phyloP scores from a whole-genome alignment of 75 land plant genomes.

The Pinus albicaulis region DNA sequence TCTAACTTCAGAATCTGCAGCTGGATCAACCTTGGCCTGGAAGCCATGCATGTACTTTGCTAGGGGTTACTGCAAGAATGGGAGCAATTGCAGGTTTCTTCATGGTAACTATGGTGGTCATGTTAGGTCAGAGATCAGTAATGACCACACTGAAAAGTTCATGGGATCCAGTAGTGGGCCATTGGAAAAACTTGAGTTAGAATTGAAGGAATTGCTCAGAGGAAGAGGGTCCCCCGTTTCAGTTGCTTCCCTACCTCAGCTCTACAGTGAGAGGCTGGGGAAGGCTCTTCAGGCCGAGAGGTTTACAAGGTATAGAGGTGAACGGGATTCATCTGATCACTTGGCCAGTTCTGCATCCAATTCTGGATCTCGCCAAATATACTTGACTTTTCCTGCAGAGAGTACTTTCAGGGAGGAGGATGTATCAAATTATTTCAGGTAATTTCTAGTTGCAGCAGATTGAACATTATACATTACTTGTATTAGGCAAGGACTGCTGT shows the following conservation, averaged over 20 bases:
- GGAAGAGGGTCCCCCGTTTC: conserved; percentile 47
- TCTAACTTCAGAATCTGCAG: conserved; percentile 18
- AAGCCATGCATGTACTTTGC: conserved; percentile 89
- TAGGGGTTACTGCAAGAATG: conserved; percentile 95
- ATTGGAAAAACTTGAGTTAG: conserved; percentile 32
- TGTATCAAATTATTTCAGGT: conserved; percentile 97
- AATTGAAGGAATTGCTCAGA: conserved; percentile 46
- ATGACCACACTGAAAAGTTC: neutral
- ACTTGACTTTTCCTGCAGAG: conserved; percentile 97
- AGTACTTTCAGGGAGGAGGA: conserved; percentile 98
- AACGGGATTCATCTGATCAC: neutral
- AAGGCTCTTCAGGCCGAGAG: conserved; percentile 45
- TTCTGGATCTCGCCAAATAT: conserved; percentile 87
- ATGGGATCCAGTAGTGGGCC: conserved; percentile 17
- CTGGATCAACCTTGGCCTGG: conserved; percentile 42
- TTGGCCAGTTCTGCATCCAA: conserved; percentile 8
- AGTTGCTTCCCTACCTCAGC: conserved; percentile 48
- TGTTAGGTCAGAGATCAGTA: too few species aligned
- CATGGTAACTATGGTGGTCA: conserved; percentile 22
- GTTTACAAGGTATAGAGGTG: conserved; percentile 6
- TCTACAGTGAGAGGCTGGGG: conserved; percentile 42
- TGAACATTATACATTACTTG: neutral
- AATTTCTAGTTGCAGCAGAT: neutral
- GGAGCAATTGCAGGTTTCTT: conserved; percentile 71
- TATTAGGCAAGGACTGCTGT: neutral